Evolutionary conservation across 1,284 basidiomycete genomes (phyloP), one percentile per base, ranked within the genome.

Genomic region (Thelephora terrestris): DNA sequence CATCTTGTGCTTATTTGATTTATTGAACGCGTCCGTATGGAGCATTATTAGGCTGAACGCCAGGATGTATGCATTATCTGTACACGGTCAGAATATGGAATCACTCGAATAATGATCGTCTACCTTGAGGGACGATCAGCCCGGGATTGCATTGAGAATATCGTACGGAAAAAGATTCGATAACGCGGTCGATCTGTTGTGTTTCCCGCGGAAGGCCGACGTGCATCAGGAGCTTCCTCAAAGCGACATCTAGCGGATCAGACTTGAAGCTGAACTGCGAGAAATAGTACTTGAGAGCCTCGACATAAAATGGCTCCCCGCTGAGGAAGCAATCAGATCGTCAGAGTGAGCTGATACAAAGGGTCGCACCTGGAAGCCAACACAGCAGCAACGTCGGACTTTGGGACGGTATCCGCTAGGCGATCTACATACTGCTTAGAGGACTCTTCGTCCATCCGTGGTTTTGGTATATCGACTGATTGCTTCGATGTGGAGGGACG

Each of bases 21-120:
- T 91, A 69, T 99, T 99, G 74, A 98, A 99, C 1, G 87, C 88
- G 62, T 99, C 95, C 10, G 96, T 99, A 62, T 98, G 94, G 42
- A 99, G 74, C 93, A 99, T 98, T 63, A 99, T 96, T 59, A 99
- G 73, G 57, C 95, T 97, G 68, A 99, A 99, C 12, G 95, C 91
- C 38, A 99, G 72, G 43, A 99, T 89, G 68, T 99, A 99, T 5
- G 94, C 87, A 60, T 96, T 91, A 61, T 98, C 94, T 91, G 48
- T 1, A 18, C 42, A 23, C 43, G n/a, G n/a, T 18, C 23, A 52
- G 47, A 45, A 23, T 12, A 9, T 18, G 35, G 24, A 21, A 10
- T 21, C n/a, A 38, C 12, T 20, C 23, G 40, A 32, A 36, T 34
- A 20, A 43, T 45, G 29, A 43, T 47, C 2, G 54, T 73, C 51